Evolutionary conservation across 768 basidiomycete genomes (phyloP).

Genomic region (Pisolithus sp.): DNA sequence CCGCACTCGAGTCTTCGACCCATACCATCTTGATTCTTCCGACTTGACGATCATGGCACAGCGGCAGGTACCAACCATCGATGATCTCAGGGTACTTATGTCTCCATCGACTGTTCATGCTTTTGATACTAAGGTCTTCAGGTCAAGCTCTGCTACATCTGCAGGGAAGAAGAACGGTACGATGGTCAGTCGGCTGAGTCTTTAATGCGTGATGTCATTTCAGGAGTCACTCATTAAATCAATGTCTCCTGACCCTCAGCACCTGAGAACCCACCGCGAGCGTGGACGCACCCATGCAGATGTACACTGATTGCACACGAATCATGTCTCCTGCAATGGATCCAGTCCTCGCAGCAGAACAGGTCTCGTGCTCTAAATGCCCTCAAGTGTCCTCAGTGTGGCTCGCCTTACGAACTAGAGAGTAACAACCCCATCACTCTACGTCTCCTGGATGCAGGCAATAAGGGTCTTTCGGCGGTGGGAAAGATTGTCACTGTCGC

Average conservation of each 20-base stretch:
- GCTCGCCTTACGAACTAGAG: conserved; percentile 57
- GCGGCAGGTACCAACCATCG: conserved; percentile 26
- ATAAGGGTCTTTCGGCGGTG: conserved; percentile 41
- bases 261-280: conserved; percentile 41
- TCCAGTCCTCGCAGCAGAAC: conserved; percentile 59
- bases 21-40: no score
- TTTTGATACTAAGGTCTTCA: conserved; percentile 10
- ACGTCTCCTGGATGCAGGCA: conserved; percentile 43
- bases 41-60: conserved; percentile 17
- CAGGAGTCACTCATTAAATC: no score
- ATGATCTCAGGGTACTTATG: conserved; percentile 27
- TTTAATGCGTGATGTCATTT: no score
- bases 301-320: conserved; percentile 81
- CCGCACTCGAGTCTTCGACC: no score
- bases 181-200: conserved; percentile 27
- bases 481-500: conserved; percentile 50
- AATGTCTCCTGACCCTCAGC: conserved; percentile 18
- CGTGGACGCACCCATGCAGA: conserved; percentile 76
- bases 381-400: conserved; percentile 77
- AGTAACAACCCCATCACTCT: conserved; percentile 55
- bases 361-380: conserved; percentile 51
- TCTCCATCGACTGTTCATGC: conserved; percentile 1
- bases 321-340: conserved; percentile 74
- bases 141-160: conserved; percentile 79
- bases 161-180: conserved; percentile 61